Evolutionary conservation across 139 green algal genomes (phyloP), one percentile per base, ranked within the genome.

Genomic region (Tetraselmis striata): DNA sequence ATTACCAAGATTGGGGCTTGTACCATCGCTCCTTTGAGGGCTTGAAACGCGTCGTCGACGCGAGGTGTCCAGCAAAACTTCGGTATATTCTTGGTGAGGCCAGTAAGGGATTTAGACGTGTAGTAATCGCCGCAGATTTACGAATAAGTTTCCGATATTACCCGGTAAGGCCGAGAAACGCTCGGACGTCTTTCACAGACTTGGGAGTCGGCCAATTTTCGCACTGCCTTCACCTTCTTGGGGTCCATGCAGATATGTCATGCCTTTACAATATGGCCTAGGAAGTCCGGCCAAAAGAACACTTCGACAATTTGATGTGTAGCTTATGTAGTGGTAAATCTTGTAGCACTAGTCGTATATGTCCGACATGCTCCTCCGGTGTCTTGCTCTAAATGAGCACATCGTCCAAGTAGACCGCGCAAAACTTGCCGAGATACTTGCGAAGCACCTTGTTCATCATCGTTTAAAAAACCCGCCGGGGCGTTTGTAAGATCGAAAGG

Each of bases 341-440:
- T 25, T 5, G 11, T 18, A 94, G 76, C 0, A 95, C 87, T 0
- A 59, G 18, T 22, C 77, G 23, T 0, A 94, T 26, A 75, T 94
- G 90, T 1, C 85, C 0, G 1, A 81, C 0, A 59, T 94, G 90
- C 11, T 92, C 85, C 26, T 88, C 86, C 1, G 28, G 1, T 0
- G 75, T 86, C 75, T 84, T 89, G 1, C n/a, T 84, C 31, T 86
- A 93, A 0, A 94, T 76, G 0, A 93, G 31, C 18, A 94, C 90
- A 77, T 96, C 92, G 85, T 94, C 90, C 0, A 96, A 32, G 78
- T 94, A 95, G 1, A 92, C 81, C 0, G 90, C 29, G 23, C 91
- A 80, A 77, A 87, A 93, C 2, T 90, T 84, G 2, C 79, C 75
- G 0, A 91, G 1, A 23, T 84, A 79, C 0, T 32, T 1, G 1